These are phyloP conservation scores for Hyparrhenia diplandra DNA, from an alignment of 176 grass and related monocot genomes.

Conservation along the genomic window DNA sequence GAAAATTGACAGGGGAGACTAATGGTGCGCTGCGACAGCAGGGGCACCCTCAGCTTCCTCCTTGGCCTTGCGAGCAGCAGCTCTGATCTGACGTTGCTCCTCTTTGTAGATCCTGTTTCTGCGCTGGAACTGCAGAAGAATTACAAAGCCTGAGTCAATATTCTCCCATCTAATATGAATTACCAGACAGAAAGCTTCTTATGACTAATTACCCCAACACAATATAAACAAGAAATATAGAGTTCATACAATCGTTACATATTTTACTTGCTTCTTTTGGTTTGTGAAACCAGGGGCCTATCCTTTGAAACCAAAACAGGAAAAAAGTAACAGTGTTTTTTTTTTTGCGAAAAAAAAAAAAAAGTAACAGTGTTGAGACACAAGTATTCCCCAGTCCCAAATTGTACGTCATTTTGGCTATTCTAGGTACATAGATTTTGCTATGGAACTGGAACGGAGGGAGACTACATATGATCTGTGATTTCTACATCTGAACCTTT, in stretches of 20 bases:
- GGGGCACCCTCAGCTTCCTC: constrained; percentile 48
- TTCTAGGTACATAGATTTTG: no score
- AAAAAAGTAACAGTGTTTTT: no score
- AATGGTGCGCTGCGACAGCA: constrained; percentile 46
- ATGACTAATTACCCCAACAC: background rate
- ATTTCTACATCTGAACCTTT: no score
- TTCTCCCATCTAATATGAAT: background rate
- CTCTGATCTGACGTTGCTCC: constrained; percentile 89
- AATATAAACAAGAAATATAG: background rate
- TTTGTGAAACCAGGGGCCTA: background rate
- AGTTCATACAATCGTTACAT: background rate
- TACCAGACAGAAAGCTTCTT: background rate
- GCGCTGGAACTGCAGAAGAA: constrained; percentile 75
- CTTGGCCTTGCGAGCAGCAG: constrained; percentile 58
- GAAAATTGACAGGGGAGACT: constrained; percentile 7
- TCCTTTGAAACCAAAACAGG: background rate
- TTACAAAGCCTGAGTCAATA: background rate
- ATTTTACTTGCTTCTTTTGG: background rate
- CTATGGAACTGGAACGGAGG: no score
- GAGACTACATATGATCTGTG: background rate
- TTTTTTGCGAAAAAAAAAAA: no score
- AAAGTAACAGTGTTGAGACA: background rate
- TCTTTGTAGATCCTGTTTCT: constrained; percentile 99
- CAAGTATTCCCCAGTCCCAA: background rate
- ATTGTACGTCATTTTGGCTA: no score